Evolutionary conservation across 2,329 filamentous ascomycete genomes (phyloP), one percentile per base, ranked within the genome.

Genomic region (Anthostomella pinea): DNA sequence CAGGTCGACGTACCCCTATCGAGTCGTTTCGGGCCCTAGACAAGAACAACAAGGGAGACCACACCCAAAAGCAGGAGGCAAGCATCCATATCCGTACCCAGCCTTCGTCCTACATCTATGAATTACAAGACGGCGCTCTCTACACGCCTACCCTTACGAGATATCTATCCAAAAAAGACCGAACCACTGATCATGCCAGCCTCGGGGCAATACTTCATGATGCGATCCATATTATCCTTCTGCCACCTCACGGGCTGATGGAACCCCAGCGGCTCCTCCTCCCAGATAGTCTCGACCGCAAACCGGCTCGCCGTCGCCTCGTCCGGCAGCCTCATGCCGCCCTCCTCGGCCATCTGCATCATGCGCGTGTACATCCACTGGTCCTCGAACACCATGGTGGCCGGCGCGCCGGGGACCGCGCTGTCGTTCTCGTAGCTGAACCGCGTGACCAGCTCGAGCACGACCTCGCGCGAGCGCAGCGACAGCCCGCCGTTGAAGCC

Each of bases 401-500:
- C 10, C 3, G 43, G 43, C 2, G 43, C 54, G 20, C 44, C 54
- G 3, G 39, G 30, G 10, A 35, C 23, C 6, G 39, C 29, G 24
- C 45, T 46, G 21, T 54, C 51, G 10, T 39, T 39, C 28, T 44
- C 37, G 32, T 43, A 49, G 36, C 45, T 39, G 29, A 43, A 41
- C 4, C 38, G 24, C 7, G 35, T 33, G 11, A 49, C 18, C 2
- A 59, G 31, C 4, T 47, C 38, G 19, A 60, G 42, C 19, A 56
- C 36, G 23, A 55, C 39, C 22, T 38, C 51, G 13, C 56, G 56
- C 36, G 54, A 58, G 2, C 60, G 50, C 21, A 63, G 37, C 9
- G 58, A 60, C 24, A 63, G 30, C 0, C 57, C 59, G n/a, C 58
- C 60, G 34, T 63, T 60, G 39, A 53, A 62, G 13, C 20, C 57